Conservation (phyloP, 495 filamentous ascomycete genomes). For the Penicillium salamii region DNA sequence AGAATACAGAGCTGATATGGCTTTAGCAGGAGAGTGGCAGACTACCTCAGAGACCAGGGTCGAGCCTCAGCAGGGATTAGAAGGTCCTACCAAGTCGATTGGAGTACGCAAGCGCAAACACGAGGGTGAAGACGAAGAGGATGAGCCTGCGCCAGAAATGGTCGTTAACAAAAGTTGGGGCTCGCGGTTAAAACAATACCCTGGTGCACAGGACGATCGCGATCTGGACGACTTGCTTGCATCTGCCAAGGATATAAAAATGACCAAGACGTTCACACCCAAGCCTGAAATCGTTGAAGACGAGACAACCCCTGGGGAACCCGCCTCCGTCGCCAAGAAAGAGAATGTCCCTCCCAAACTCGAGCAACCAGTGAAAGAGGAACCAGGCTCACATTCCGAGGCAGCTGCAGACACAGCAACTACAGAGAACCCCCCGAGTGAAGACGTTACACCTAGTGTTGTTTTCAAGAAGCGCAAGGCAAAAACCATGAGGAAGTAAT, state of each 20-base stretch:
- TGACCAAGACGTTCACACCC: conserved; percentile 24
- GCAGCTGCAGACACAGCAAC: not conserved
- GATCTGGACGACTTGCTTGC: conserved; percentile 71
- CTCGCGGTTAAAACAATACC: conserved; percentile 62
- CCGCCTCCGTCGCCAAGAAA: conserved; percentile 9
- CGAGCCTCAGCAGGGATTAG: conserved; percentile 43
- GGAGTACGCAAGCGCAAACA: conserved; percentile 70
- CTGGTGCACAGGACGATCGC: conserved; percentile 50
- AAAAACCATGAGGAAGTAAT: conserved; percentile 58
- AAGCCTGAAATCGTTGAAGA: conserved; percentile 6
- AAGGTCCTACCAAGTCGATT: conserved; percentile 27
- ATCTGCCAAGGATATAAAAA: conserved; percentile 50
- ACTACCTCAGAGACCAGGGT: conserved; percentile 56
- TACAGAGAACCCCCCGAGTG: conserved; percentile 26
- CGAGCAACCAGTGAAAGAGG: conserved; percentile 1
- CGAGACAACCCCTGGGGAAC: not conserved
- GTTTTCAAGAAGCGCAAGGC: conserved; percentile 92
- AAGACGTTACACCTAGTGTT: conserved; percentile 41
- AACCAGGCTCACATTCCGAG: conserved; percentile 5
- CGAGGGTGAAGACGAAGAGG: conserved; percentile 53
- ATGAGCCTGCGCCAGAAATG: conserved; percentile 60
- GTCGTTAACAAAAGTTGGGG: conserved; percentile 73
- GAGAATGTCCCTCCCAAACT: conserved; percentile 12
- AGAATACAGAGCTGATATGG: conserved; percentile 73
- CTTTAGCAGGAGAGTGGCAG: conserved; percentile 89